Base-by-base conservation (phyloP, 768 basidiomycete species). In the Daedaleopsis sinensis region DNA sequence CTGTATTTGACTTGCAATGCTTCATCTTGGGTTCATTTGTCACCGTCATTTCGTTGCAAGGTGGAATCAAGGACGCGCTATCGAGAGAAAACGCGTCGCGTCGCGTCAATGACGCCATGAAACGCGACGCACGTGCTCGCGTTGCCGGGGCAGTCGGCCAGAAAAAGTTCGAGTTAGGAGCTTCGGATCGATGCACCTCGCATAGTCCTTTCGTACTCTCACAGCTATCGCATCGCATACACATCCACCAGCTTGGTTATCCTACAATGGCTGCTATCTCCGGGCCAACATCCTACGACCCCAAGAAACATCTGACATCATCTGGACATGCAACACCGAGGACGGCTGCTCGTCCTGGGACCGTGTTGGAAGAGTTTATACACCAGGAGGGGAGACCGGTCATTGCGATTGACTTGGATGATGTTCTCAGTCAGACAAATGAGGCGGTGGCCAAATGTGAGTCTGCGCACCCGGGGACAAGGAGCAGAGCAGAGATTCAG, bases 341-440 rank as follows among this genome's bases (percentile, higher is more conserved):
- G 36, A 59, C 53, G 16, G 58, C 54, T 9, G 68, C 67, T 12
- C 58, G 57, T 10, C 64, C 70, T 0, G 70, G 70, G 7, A 64
- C 68, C 8, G 61, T 63, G 10, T 50, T 71, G 1, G 63, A 64
- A 6, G 65, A 61, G 54, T 59, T 69, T 42, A 43, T 54, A 16
- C 52, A 54, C n/a, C 55, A 58, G n/a, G 47, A 43, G 4, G 65
- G 66, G 57, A 63, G 66, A 57, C 79, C 79, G 27, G 69, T 86
- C 52, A 83, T 90, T 67, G 84, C 86, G 5, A 74, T 88, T 43
- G 88, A 90, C 71, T 66, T 89, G 57, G 88, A 90, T 61, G 89
- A 90, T 73, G 88, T 90, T 39, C 73, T 90, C 58, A 77, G 83
- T 62, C 71, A 80, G 68, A 90, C 88, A n/a, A 91, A 90, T 70